phyloP scores from a whole-genome alignment of 106 monocot genomes.

The Allium fistulosum region DNA sequence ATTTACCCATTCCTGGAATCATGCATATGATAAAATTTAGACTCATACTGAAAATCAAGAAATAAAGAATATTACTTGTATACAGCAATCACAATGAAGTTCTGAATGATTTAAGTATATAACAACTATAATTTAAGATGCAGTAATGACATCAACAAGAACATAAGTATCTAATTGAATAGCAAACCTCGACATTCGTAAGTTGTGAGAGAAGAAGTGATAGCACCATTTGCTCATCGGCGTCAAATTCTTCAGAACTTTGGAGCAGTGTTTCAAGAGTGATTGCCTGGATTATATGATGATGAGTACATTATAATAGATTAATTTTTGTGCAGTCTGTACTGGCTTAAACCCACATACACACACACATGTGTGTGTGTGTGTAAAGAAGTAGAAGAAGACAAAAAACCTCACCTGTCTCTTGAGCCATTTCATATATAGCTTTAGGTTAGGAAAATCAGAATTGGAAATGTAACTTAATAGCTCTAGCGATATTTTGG shows the following conservation, averaged over 20 bases:
- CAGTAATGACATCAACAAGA: too few relatives aligned
- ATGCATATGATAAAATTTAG: constrained; percentile 1
- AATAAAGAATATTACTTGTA: neutral
- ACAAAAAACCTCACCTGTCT: constrained; percentile 37
- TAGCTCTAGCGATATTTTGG: constrained; percentile 51
- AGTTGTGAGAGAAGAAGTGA: constrained; percentile 35
- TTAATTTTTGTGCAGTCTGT: too few relatives aligned
- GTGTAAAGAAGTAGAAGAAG: too few relatives aligned
- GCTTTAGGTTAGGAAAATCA: constrained; percentile 50
- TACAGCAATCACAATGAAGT: too few relatives aligned
- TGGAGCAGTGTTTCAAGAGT: constrained; percentile 60
- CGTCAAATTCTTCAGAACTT: constrained; percentile 17
- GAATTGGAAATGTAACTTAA: constrained; percentile 33
- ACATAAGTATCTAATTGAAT: neutral
- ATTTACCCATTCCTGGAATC: constrained; percentile 35
- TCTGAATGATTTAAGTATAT: too few relatives aligned
- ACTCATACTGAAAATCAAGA: neutral
- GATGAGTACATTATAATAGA: too few relatives aligned
- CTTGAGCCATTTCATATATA: constrained; percentile 42
- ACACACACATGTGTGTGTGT: too few relatives aligned
- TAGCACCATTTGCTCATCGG: constrained; percentile 20
- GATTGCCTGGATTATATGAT: constrained; percentile 33
- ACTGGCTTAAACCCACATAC: too few relatives aligned
- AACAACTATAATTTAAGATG: too few relatives aligned
- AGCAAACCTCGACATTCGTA: constrained; percentile 31